Evolutionary conservation across 768 basidiomycete genomes (phyloP).

Genomic region (Podaxis rugospora): DNA sequence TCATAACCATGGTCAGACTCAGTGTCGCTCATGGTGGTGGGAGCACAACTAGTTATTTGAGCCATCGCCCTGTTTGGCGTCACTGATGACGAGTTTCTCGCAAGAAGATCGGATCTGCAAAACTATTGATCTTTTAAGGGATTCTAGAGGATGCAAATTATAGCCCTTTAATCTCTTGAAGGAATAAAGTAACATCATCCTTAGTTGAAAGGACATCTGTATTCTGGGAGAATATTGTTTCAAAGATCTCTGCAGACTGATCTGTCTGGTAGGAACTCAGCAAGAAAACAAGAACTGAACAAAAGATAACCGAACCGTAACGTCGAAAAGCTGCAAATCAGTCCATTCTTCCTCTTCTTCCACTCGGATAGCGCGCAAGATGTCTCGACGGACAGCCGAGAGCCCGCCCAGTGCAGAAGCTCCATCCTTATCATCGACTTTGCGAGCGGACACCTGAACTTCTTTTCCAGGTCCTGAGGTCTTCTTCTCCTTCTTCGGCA

Average conservation of each 20-base stretch:
- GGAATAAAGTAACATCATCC: slow-evolving; percentile 51
- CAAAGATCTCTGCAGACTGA: slow-evolving; percentile 54
- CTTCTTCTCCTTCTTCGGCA: slow-evolving; percentile 59
- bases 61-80: neutral
- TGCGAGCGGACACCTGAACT: slow-evolving; percentile 72
- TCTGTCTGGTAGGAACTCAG: slow-evolving; percentile 39
- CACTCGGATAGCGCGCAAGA: slow-evolving; percentile 63
- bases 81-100: no score
- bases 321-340: slow-evolving; percentile 60
- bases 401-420: slow-evolving; percentile 54
- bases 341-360: slow-evolving; percentile 83
- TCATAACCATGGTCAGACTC: slow-evolving; percentile 28
- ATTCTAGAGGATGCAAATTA: slow-evolving; percentile 19
- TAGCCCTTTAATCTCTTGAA: slow-evolving; percentile 53
- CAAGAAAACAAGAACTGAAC: neutral
- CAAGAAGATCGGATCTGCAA: neutral
- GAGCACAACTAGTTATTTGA: neutral
- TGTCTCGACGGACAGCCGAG: slow-evolving; percentile 69
- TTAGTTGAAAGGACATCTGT: slow-evolving; percentile 47
- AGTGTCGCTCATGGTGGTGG: slow-evolving; percentile 39
- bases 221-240: slow-evolving; percentile 59
- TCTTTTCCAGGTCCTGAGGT: slow-evolving; percentile 58
- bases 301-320: slow-evolving; percentile 42
- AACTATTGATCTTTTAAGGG: neutral
- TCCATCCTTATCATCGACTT: slow-evolving; percentile 59